Percentiles rank a stretch among this genome's conserved stretches.
Evolutionary conservation across 768 basidiomycete species (phyloP).

Genomic region (Mycena vulgaris): DNA sequence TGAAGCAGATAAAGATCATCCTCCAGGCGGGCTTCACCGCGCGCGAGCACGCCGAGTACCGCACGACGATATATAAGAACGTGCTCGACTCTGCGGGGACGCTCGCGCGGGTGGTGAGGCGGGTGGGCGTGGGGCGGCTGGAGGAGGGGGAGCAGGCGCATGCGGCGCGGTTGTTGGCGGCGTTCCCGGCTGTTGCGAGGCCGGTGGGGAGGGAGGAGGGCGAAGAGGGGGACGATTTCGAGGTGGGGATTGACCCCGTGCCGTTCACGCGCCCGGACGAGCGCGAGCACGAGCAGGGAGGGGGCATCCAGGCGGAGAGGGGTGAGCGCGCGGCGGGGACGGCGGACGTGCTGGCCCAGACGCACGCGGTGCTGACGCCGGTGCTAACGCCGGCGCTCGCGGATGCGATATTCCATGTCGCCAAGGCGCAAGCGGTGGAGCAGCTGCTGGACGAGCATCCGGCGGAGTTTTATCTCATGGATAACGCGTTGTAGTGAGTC

Average conservation of each 20-base stretch:
- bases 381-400: constrained; percentile 66
- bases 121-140: constrained; percentile 74
- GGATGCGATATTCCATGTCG: constrained; percentile 64
- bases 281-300: neutral
- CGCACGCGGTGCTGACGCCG: constrained; percentile 54
- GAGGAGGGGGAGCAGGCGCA: constrained; percentile 39
- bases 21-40: constrained; percentile 79
- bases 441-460: constrained; percentile 48
- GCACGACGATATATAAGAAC: constrained; percentile 76
- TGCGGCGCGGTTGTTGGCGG: neutral
- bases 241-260: constrained; percentile 21
- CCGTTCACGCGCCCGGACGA: constrained; percentile 16
- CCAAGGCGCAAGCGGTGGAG: constrained; percentile 62
- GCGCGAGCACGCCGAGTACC: constrained; percentile 74
- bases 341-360: constrained; percentile 54
- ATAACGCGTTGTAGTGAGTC: constrained; percentile 51
- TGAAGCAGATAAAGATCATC: constrained; percentile 81
- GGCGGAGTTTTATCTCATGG: constrained; percentile 85
- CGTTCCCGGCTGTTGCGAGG: neutral
- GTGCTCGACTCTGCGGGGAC: constrained; percentile 81
- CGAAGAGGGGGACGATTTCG: neutral
- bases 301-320: neutral
- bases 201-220: neutral
- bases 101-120: constrained; percentile 77
- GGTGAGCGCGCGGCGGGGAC: neutral